A percentile compares a stretch with the other conserved stretches of the same genome.
Conservation (phyloP, 1,284 basidiomycete genomes). For the Heterobasidion annosum region DNA sequence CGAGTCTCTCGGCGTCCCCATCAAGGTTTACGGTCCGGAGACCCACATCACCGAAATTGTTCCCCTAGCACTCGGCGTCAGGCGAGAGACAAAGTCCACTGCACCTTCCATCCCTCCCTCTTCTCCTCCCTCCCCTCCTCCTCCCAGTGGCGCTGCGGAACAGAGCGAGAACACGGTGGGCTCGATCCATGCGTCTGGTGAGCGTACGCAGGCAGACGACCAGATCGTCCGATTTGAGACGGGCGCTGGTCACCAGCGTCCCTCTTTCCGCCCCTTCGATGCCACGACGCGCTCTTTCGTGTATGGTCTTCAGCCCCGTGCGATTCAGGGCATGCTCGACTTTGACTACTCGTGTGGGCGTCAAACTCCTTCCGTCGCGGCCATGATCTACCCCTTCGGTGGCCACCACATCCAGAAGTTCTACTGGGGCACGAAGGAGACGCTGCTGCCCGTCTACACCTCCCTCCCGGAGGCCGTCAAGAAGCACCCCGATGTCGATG, state of each 20-base stretch:
- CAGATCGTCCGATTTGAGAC: constrained; percentile 84
- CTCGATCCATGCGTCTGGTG: constrained; percentile 70
- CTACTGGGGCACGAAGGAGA: constrained; percentile 99
- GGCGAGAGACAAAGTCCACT: constrained; percentile 30
- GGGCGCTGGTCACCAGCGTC: constrained; percentile 39
- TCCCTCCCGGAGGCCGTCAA: constrained; percentile 85
- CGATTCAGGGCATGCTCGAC: constrained; percentile 99
- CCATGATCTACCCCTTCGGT: constrained; percentile 99
- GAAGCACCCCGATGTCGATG: constrained; percentile 96
- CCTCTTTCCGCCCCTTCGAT: constrained; percentile 87
- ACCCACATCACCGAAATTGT: constrained; percentile 99
- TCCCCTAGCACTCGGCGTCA: constrained; percentile 89
- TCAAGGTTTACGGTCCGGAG: constrained; percentile 96
- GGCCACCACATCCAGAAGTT: constrained; percentile 99
- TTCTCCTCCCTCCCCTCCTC: constrained; percentile 24
- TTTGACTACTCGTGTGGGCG: constrained; percentile 99
- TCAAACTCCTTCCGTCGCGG: constrained; percentile 87
- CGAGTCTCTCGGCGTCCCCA: constrained; percentile 95
- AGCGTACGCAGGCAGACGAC: constrained; percentile 79
- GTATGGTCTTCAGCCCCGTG: constrained; percentile 97
- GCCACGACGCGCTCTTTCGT: constrained; percentile 91
- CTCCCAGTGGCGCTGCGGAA: constrained; percentile 24
- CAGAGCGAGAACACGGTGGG: constrained; percentile 42
- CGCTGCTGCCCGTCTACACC: constrained; percentile 95
- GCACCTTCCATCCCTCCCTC: constrained; percentile 30